A percentile compares a stretch with the other conserved stretches of the same genome.
These are phyloP conservation scores for Eucalyptus pumila DNA, from an alignment of 345 rosid species.

Conservation along the genomic window DNA sequence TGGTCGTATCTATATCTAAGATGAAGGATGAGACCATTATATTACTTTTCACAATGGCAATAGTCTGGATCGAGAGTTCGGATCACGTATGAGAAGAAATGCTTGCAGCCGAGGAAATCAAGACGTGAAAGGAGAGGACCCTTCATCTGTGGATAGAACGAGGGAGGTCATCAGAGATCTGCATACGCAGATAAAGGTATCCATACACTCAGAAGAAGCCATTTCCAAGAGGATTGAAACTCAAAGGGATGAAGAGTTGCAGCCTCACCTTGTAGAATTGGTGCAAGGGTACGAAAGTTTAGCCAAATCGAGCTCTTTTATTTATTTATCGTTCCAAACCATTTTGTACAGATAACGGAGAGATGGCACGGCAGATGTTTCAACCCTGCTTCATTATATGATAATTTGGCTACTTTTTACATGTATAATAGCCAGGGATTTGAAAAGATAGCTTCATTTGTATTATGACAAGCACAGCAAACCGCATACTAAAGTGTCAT, in stretches of 20 bases:
- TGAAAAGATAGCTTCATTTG: too few species aligned
- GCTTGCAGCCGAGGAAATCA: slow-evolving; percentile 47
- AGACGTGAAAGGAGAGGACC: slow-evolving; percentile 66
- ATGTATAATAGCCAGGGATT: too few species aligned
- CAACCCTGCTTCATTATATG: too few species aligned
- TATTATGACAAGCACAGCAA: too few species aligned
- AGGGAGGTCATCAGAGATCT: slow-evolving; percentile 57
- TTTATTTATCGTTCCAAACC: not conserved
- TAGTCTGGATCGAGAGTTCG: slow-evolving; percentile 69
- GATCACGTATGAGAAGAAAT: slow-evolving; percentile 70
- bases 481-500: too few species aligned
- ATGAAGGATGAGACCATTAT: too few species aligned
- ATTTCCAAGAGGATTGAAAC: slow-evolving; percentile 72
- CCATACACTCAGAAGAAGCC: slow-evolving; percentile 74
- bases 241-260: slow-evolving; percentile 83
- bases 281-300: slow-evolving; percentile 40
- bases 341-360: too few species aligned
- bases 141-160: slow-evolving; percentile 49
- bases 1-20: not conserved
- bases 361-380: too few species aligned
- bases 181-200: slow-evolving; percentile 66
- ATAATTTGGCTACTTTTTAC: too few species aligned
- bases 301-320: not conserved
- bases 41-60: not conserved
- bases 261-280: slow-evolving; percentile 77